These are phyloP conservation scores for Capsicum chinense DNA, from an alignment of 257 asterid species.

Conservation along the genomic window DNA sequence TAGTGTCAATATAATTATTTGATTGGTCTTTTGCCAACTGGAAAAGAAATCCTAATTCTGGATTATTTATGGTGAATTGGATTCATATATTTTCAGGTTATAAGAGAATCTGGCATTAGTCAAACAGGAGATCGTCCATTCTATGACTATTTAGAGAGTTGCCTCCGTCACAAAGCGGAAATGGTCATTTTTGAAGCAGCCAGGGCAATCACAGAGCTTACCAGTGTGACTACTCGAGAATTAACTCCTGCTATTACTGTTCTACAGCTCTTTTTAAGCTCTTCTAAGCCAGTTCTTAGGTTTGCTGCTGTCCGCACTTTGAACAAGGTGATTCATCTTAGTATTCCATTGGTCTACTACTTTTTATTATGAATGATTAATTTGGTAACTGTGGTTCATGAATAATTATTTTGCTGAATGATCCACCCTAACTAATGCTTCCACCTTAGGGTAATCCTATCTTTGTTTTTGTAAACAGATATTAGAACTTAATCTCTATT, in stretches of 20 bases:
- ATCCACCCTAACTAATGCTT: neutral
- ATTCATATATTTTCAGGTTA: conserved; percentile 58
- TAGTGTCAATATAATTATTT: neutral
- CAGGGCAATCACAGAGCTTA: conserved; percentile 90
- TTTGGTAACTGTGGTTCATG: conserved; percentile 2
- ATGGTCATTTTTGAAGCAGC: conserved; percentile 98
- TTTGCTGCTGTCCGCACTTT: conserved; percentile 97
- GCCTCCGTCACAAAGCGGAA: conserved; percentile 96
- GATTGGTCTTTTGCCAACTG: neutral
- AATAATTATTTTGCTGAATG: neutral
- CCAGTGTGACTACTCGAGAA: conserved; percentile 81
- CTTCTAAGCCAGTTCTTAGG: conserved; percentile 91
- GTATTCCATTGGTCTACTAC: neutral
- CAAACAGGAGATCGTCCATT: conserved; percentile 90
- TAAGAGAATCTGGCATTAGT: conserved; percentile 73
- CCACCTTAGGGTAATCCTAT: neutral
- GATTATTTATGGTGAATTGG: conserved; percentile 28
- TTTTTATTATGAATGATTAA: conserved; percentile 11
- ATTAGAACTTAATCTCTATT: neutral
- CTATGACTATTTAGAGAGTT: conserved; percentile 91
- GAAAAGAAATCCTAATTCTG: conserved; percentile 1
- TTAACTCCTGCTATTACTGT: conserved; percentile 94
- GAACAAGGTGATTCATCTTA: conserved; percentile 68
- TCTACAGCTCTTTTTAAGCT: conserved; percentile 85
- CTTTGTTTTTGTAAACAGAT: neutral